Conservation (phyloP, 495 filamentous ascomycete genomes). For the Neurospora tetraspora region DNA sequence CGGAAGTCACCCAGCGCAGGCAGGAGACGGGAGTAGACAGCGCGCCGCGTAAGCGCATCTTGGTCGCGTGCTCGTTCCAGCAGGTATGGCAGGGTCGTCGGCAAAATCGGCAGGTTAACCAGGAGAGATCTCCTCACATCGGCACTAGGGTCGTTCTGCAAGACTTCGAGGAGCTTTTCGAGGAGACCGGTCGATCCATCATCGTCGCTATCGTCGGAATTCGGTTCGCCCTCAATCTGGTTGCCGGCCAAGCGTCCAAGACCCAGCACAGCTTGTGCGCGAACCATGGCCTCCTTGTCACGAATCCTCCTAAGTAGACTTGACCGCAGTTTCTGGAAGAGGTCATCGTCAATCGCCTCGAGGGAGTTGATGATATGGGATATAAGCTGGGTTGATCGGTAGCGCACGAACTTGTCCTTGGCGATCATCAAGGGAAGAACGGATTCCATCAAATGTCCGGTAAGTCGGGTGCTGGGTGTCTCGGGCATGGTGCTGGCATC, state of each 20-base stretch:
- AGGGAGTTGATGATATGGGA: conserved; percentile 82
- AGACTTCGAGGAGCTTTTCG: conserved; percentile 75
- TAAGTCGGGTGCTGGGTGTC: conserved; percentile 72
- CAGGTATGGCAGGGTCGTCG: conserved; percentile 77
- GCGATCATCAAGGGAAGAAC: conserved; percentile 60
- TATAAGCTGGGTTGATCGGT: conserved; percentile 79
- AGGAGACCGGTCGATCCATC: conserved; percentile 51
- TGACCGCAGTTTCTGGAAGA: conserved; percentile 69
- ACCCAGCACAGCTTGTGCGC: conserved; percentile 88
- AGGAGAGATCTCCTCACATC: conserved; percentile 85
- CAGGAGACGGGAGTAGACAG: conserved; percentile 78
- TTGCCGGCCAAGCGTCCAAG: conserved; percentile 77
- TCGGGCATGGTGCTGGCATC: conserved; percentile 57
- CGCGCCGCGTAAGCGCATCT: conserved; percentile 71
- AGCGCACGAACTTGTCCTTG: conserved; percentile 89
- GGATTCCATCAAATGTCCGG: conserved; percentile 54
- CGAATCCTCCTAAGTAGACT: conserved; percentile 73
- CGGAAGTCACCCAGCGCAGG: conserved; percentile 92
- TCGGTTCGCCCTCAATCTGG: conserved; percentile 61
- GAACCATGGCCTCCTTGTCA: conserved; percentile 86
- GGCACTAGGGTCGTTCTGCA: conserved; percentile 90
- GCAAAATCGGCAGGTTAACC: conserved; percentile 75
- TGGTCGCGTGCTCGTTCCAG: conserved; percentile 85
- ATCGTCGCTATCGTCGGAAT: conserved; percentile 54
- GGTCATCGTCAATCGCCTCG: conserved; percentile 78